Conservation (phyloP, 129 eudicot species). For the Flaveria bidentis region DNA sequence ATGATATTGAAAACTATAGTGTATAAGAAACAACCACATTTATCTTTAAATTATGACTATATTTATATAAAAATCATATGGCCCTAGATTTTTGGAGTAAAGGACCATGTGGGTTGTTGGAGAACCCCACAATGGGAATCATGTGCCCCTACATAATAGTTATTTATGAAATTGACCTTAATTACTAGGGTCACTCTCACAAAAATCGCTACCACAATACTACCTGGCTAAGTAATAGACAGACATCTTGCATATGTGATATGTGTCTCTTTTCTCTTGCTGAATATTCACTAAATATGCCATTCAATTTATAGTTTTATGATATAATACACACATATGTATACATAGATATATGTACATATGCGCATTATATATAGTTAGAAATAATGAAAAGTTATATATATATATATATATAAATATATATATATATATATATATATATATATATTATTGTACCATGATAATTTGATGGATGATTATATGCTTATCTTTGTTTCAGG, state of each 20-base stretch:
- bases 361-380: too few relatives aligned
- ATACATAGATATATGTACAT: too few relatives aligned
- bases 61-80: slow-evolving; percentile 8
- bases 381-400: too few relatives aligned
- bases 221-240: slow-evolving; percentile 40
- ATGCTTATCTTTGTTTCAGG: too few relatives aligned
- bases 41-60: neutral
- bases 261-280: slow-evolving; percentile 24
- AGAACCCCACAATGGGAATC: slow-evolving; percentile 44
- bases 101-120: slow-evolving; percentile 29
- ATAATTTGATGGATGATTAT: too few relatives aligned
- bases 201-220: slow-evolving; percentile 33
- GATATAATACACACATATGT: too few relatives aligned
- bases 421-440: too few relatives aligned
- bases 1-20: neutral
- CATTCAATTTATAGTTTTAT: neutral
- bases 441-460: too few relatives aligned
- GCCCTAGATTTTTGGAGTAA: slow-evolving; percentile 26
- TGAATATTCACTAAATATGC: slow-evolving; percentile 18
- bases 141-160: slow-evolving; percentile 34
- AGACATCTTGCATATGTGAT: slow-evolving; percentile 23
- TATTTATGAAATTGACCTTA: slow-evolving; percentile 21
- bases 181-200: slow-evolving; percentile 37
- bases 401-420: too few relatives aligned
- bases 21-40: neutral